phyloP scores from a whole-genome alignment of 2,329 filamentous ascomycete species.

The Aspergillus spinulosporus region DNA sequence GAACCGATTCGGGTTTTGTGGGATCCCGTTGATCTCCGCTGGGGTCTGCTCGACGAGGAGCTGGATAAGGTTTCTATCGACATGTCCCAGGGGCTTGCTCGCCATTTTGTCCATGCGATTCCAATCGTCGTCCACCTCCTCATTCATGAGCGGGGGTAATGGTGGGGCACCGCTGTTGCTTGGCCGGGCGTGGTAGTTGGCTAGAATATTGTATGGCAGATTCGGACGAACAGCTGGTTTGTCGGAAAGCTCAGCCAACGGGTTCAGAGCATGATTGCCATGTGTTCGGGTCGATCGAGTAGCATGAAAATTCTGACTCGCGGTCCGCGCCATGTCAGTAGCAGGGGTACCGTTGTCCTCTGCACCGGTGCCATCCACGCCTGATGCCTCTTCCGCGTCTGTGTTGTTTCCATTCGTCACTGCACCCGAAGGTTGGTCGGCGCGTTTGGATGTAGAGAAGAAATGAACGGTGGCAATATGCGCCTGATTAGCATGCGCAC shows the following conservation, averaged over 20 bases:
- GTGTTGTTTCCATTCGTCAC: conserved; percentile 43
- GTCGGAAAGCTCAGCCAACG: conserved; percentile 58
- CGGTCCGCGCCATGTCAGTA: conserved; percentile 61
- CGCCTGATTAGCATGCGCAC: conserved; percentile 61
- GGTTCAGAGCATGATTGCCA: conserved; percentile 54
- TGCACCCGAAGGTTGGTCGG: conserved; percentile 43
- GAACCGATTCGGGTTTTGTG: conserved; percentile 37
- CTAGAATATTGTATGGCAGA: conserved; percentile 48
- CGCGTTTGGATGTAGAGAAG: conserved; percentile 57
- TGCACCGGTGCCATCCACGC: conserved; percentile 39
- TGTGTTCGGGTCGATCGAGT: conserved; percentile 56
- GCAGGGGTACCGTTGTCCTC: conserved; percentile 47
- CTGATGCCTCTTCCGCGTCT: conserved; percentile 41
- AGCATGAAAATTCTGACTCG: conserved; percentile 58
- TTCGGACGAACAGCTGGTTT: conserved; percentile 48
- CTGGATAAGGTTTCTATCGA: conserved; percentile 45
- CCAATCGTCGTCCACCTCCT: conserved; percentile 50
- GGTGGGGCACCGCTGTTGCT: conserved; percentile 45
- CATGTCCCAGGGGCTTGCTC: conserved; percentile 40
- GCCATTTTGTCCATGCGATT: conserved; percentile 43
- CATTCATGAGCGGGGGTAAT: conserved; percentile 46
- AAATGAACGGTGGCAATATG: conserved; percentile 59
- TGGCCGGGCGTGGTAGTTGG: conserved; percentile 47
- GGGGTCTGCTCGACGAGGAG: conserved; percentile 38
- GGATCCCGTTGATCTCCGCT: conserved; percentile 32